Conservation (phyloP, 108 stramenopile species). For the Chaetoceros tenuissimus region DNA sequence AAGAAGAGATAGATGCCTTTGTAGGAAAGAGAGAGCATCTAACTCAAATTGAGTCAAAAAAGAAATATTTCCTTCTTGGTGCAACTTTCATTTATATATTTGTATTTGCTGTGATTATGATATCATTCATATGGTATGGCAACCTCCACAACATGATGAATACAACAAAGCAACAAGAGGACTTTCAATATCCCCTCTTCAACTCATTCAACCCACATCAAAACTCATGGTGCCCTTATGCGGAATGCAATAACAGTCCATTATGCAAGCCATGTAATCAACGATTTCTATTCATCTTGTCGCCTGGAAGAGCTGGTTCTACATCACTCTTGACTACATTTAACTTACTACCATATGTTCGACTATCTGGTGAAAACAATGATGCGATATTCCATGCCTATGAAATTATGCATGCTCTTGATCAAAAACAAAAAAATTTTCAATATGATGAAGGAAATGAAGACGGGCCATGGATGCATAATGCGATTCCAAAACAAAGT, state of each 20-base stretch:
- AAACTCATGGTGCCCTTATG: constrained; percentile 12
- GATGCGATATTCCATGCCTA: constrained; percentile 4
- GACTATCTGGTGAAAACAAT: not conserved
- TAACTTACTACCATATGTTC: constrained; percentile 2
- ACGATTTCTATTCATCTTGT: constrained; percentile 6
- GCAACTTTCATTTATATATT: too few species aligned
- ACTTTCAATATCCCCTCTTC: too few species aligned
- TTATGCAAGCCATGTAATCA: constrained; percentile 6
- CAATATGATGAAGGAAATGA: not conserved
- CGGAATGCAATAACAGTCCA: constrained; percentile 8
- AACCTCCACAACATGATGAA: too few species aligned
- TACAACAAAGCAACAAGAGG: too few species aligned
- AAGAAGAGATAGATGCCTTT: too few species aligned
- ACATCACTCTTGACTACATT: constrained; percentile 6
- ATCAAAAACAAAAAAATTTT: not conserved
- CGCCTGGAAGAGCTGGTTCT: constrained; percentile 8
- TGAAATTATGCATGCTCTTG: not conserved
- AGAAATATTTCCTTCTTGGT: too few species aligned
- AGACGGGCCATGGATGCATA: not conserved
- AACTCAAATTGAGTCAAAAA: too few species aligned
- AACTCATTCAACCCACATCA: not conserved
- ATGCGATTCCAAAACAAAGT: not conserved
- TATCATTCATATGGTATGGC: too few species aligned
- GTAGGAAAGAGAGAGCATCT: too few species aligned
- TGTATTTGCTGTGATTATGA: too few species aligned